Conservation (phyloP, 2,329 filamentous ascomycete species). For the Periconia macrospinosa region DNA sequence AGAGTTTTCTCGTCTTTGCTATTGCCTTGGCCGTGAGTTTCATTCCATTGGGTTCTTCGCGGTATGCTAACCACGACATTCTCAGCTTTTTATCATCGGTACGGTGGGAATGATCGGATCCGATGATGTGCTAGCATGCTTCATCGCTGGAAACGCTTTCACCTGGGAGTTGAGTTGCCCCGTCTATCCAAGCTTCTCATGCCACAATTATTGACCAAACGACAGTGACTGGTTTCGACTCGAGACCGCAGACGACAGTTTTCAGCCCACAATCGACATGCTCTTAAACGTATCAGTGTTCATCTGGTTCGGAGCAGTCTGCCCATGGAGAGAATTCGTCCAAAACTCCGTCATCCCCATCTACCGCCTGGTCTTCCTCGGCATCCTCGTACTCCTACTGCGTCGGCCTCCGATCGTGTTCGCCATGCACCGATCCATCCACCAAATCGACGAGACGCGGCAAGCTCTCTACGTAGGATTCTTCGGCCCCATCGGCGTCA, state of each 20-base stretch:
- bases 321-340: slow-evolving; percentile 75
- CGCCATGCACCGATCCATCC: slow-evolving; percentile 72
- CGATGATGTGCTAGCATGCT: slow-evolving; percentile 89
- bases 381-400: slow-evolving; percentile 74
- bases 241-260: slow-evolving; percentile 83
- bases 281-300: slow-evolving; percentile 86
- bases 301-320: slow-evolving; percentile 83
- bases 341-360: slow-evolving; percentile 71
- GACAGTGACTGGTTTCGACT: slow-evolving; percentile 81
- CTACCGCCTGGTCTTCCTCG: slow-evolving; percentile 72
- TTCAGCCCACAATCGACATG: slow-evolving; percentile 96
- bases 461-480: slow-evolving; percentile 89
- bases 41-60: background rate
- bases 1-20: slow-evolving; percentile 86
- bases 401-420: slow-evolving; percentile 78
- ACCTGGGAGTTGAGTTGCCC: slow-evolving; percentile 69
- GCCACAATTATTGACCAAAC: slow-evolving; percentile 11
- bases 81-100: slow-evolving; percentile 77
- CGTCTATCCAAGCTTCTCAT: too few relatives aligned
- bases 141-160: slow-evolving; percentile 87
- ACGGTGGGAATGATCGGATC: slow-evolving; percentile 86
- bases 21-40: slow-evolving; percentile 71
- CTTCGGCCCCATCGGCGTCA: slow-evolving; percentile 90
- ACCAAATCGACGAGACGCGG: slow-evolving; percentile 71
- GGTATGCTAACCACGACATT: background rate